Evolutionary conservation across 2,329 filamentous ascomycete genomes (phyloP).

Genomic region (Camptophora hylomeconis): DNA sequence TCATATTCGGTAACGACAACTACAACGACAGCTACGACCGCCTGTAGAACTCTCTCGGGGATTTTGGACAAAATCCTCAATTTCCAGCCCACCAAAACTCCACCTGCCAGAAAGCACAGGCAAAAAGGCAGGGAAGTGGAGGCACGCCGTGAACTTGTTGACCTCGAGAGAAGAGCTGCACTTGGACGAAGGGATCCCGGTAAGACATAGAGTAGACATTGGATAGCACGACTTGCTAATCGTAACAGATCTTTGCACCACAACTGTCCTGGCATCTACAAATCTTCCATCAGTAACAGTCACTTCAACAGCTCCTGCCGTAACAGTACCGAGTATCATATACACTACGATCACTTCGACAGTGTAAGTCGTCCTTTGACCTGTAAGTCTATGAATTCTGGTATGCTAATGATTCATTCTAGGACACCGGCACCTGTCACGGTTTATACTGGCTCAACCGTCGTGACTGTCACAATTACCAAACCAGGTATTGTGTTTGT

Average conservation of each 20-base stretch:
- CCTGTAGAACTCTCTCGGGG: background rate
- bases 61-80: background rate
- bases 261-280: slow-evolving; percentile 8
- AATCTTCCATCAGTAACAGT: slow-evolving; percentile 8
- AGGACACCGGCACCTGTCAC: slow-evolving; percentile 13
- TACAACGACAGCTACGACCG: background rate
- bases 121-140: too few relatives aligned
- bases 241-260: slow-evolving; percentile 12
- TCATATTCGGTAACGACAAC: background rate
- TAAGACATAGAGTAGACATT: slow-evolving; percentile 2
- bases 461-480: slow-evolving; percentile 11
- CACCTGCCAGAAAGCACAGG: too few relatives aligned
- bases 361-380: slow-evolving; percentile 6
- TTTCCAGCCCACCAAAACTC: too few relatives aligned
- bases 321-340: slow-evolving; percentile 10
- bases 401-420: slow-evolving; percentile 6
- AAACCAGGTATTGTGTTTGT: too few relatives aligned
- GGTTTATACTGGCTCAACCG: slow-evolving; percentile 10
- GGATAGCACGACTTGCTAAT: background rate
- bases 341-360: slow-evolving; percentile 10
- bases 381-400: background rate
- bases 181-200: slow-evolving; percentile 9
- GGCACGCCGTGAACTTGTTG: slow-evolving; percentile 1
- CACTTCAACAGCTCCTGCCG: slow-evolving; percentile 11
- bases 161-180: slow-evolving; percentile 1